Evolutionary conservation across 768 basidiomycete species (phyloP).

Genomic region (Suillus lakei): DNA sequence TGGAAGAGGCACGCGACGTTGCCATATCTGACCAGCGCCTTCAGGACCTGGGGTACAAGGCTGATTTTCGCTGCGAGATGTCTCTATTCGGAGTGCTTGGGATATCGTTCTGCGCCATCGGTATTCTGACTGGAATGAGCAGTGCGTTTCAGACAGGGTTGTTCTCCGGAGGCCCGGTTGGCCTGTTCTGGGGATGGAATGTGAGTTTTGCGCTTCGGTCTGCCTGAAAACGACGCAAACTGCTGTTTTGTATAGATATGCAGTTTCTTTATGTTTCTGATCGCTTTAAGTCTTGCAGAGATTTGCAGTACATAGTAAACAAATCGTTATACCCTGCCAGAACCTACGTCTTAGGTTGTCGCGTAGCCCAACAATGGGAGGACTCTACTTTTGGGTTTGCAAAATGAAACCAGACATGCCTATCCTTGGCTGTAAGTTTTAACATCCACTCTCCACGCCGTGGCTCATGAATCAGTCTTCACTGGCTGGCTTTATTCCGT

Average conservation of each 20-base stretch:
- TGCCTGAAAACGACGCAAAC: not conserved
- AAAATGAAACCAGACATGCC: constrained; percentile 61
- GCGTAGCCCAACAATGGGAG: constrained; percentile 57
- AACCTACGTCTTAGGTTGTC: constrained; percentile 4
- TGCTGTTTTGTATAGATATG: constrained; percentile 43
- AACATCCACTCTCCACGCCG: not conserved
- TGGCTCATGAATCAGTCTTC: constrained; percentile 27
- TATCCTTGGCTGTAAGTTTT: constrained; percentile 54
- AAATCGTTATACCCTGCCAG: not conserved
- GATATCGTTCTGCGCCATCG: constrained; percentile 64
- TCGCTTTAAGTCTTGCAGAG: constrained; percentile 59
- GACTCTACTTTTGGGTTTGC: constrained; percentile 68
- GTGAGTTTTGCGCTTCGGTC: constrained; percentile 33
- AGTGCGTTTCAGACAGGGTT: constrained; percentile 63
- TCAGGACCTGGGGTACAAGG: constrained; percentile 56
- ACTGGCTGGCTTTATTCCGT: constrained; percentile 67
- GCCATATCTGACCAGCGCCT: constrained; percentile 44
- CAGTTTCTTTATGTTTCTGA: constrained; percentile 61
- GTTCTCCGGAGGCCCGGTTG: constrained; percentile 61
- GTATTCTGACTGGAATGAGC: constrained; percentile 65
- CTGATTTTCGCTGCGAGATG: constrained; percentile 62
- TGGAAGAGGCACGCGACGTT: not conserved
- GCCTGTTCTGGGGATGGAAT: constrained; percentile 69
- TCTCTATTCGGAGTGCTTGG: constrained; percentile 61
- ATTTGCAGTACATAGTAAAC: constrained; percentile 62